Conservation (phyloP, 192 early-diverging fungal species). For the Radiomyces spectabilis region DNA sequence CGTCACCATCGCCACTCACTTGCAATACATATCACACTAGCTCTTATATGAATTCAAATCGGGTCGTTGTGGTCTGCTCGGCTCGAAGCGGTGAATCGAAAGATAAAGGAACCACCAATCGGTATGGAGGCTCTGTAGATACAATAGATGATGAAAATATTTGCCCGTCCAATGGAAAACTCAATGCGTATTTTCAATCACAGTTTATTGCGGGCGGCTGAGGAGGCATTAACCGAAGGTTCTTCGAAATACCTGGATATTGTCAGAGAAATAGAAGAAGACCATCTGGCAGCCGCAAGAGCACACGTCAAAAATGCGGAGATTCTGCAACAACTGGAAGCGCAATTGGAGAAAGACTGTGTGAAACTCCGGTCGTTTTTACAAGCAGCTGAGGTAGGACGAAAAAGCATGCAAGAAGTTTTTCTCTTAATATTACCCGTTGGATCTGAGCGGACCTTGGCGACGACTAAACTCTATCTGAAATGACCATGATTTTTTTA, state of each 20-base stretch:
- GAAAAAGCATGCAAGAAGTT: not conserved
- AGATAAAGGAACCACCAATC: conserved; percentile 76
- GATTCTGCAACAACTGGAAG: conserved; percentile 32
- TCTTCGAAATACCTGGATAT: conserved; percentile 53
- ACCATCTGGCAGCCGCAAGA: conserved; percentile 59
- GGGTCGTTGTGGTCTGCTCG: conserved; percentile 77
- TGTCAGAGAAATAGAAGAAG: conserved; percentile 64
- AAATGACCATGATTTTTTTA: conserved; percentile 1
- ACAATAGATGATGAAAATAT: too few species aligned
- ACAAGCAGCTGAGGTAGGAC: conserved; percentile 64
- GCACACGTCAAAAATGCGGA: conserved; percentile 35
- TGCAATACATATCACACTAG: too few species aligned
- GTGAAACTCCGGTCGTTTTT: conserved; percentile 68
- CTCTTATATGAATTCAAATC: conserved; percentile 43
- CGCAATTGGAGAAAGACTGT: conserved; percentile 64
- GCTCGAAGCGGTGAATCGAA: conserved; percentile 81
- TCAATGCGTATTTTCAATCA: not conserved
- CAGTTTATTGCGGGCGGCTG: conserved; percentile 38
- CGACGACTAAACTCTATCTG: too few species aligned
- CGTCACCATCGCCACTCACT: too few species aligned
- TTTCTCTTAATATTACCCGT: not conserved
- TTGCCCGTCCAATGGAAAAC: too few species aligned
- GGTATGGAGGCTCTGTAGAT: too few species aligned
- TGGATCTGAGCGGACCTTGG: too few species aligned
- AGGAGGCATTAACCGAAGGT: conserved; percentile 17